Conservation (phyloP, 148 eudicot species). For the Rhododendron kiyosumense region DNA sequence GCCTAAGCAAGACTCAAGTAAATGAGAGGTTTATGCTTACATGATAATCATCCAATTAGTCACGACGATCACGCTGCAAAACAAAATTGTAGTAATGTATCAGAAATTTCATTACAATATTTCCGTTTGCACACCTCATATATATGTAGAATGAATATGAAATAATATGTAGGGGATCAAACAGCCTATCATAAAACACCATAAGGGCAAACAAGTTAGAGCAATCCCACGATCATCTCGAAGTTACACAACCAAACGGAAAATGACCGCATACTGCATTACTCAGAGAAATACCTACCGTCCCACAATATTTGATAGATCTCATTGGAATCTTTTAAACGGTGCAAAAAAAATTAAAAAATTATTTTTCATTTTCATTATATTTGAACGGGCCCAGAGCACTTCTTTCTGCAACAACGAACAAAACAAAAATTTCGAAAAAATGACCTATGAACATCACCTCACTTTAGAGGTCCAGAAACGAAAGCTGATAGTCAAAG, state of each 20-base stretch:
- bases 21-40: conserved; percentile 31
- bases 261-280: neutral
- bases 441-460: too few species aligned
- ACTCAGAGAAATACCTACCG: neutral
- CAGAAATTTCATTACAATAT: neutral
- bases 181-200: neutral
- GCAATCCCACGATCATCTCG: neutral
- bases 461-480: too few species aligned
- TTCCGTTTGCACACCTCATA: neutral
- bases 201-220: neutral
- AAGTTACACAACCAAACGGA: neutral
- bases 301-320: neutral
- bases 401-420: too few species aligned
- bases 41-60: conserved; percentile 60
- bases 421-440: too few species aligned
- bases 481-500: too few species aligned
- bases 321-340: too few species aligned
- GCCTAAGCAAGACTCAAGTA: neutral
- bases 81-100: neutral
- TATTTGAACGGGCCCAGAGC: too few species aligned
- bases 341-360: too few species aligned
- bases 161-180: neutral
- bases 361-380: too few species aligned
- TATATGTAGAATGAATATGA: neutral
- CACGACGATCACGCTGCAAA: neutral